Conservation (phyloP, 1,284 basidiomycete species). For the Meira nashicola region DNA sequence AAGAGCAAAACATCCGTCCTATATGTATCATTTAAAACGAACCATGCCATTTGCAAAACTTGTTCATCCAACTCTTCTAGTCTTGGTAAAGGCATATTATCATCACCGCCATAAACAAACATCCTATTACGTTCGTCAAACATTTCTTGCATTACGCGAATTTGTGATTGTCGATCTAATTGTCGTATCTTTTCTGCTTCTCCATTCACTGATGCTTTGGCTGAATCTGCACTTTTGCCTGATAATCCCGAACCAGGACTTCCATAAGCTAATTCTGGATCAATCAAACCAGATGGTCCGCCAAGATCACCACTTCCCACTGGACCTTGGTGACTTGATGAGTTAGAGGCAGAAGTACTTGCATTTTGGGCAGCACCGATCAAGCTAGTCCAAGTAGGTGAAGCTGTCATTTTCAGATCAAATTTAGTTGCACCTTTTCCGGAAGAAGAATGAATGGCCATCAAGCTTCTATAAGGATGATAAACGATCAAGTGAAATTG, state of each 20-base stretch:
- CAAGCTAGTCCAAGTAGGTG: neutral
- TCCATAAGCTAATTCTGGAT: slow-evolving; percentile 4
- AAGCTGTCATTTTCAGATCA: neutral
- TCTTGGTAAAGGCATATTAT: slow-evolving; percentile 11
- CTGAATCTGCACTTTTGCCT: neutral
- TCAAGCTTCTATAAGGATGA: slow-evolving; percentile 85
- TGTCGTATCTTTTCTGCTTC: neutral
- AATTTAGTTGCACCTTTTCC: neutral
- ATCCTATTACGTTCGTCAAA: slow-evolving; percentile 6
- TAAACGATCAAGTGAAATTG: slow-evolving; percentile 90
- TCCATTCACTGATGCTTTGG: neutral
- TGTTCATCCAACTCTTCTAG: slow-evolving; percentile 57
- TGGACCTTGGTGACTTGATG: neutral
- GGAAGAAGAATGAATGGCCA: slow-evolving; percentile 58
- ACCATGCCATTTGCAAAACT: slow-evolving; percentile 59
- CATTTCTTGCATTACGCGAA: slow-evolving; percentile 5
- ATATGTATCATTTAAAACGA: slow-evolving; percentile 93
- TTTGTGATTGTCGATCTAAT: neutral
- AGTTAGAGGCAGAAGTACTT: neutral
- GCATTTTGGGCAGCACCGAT: neutral
- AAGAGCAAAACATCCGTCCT: slow-evolving; percentile 76
- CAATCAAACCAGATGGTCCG: neutral
- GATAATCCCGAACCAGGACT: neutral
- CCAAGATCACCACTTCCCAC: neutral
- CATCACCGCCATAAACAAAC: slow-evolving; percentile 9